A percentile compares a stretch with the other conserved stretches of the same genome.
Conservation (phyloP, 345 rosid species). For the Garcia nutans region DNA sequence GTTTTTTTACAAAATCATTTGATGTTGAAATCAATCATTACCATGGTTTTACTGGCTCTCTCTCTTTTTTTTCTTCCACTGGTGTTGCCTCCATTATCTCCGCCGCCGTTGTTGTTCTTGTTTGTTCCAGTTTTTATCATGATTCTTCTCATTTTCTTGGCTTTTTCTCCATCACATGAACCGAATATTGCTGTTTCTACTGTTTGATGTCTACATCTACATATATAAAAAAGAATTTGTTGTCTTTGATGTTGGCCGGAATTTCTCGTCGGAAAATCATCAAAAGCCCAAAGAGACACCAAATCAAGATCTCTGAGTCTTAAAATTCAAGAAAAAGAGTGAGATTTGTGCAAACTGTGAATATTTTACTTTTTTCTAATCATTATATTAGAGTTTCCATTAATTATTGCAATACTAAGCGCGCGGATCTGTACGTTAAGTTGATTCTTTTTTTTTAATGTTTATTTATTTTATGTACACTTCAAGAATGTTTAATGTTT, state of each 20-base stretch:
- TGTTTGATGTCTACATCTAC: background rate
- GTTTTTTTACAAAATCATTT: background rate
- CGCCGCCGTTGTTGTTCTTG: slow-evolving; percentile 23
- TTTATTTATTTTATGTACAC: background rate
- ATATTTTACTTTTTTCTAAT: too few relatives aligned
- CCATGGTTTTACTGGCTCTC: slow-evolving; percentile 8
- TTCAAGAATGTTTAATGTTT: background rate
- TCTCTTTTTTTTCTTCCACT: slow-evolving; percentile 19
- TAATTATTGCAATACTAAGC: too few relatives aligned
- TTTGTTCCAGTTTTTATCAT: slow-evolving; percentile 24
- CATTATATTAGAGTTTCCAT: too few relatives aligned
- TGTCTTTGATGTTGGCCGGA: background rate
- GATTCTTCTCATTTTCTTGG: slow-evolving; percentile 24
- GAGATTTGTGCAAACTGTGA: background rate
- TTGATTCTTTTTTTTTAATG: background rate
- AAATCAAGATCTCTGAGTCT: background rate
- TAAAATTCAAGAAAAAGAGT: background rate
- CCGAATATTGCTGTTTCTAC: background rate
- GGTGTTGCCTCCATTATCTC: slow-evolving; percentile 26
- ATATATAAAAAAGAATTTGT: background rate
- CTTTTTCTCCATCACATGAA: slow-evolving; percentile 15
- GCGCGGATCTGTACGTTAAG: background rate
- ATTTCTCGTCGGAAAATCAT: background rate
- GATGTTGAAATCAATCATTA: slow-evolving; percentile 7
- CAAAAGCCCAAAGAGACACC: background rate